Evolutionary conservation across 169 alveolate species (phyloP), one percentile per base, ranked within the genome.

Genomic region (Plasmodium knowlesi): DNA sequence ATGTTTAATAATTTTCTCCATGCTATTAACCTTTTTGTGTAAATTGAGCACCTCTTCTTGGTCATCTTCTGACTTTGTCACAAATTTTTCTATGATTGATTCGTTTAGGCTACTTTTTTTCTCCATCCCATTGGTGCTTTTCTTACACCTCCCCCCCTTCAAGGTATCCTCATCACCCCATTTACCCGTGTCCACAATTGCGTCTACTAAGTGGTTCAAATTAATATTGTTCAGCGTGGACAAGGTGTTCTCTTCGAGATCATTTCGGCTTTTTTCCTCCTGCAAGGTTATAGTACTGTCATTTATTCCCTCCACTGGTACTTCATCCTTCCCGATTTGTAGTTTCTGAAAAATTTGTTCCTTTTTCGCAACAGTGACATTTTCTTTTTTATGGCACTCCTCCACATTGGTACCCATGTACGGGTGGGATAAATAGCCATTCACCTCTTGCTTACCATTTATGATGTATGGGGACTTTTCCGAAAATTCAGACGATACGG

Each of bases 1-100:
- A 72, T 90, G 84, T 71, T 90, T 90, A 32, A 90, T 90, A 71
- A 90, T 46, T 34, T 80, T 46, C 39, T 90, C 95, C 95, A 90
- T 90, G 61, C 95, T 90, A 19, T 34, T 81, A 14, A 90, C 30
- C 74, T 90, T 90, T 90, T 67, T 90, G 28, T 41, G 30, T 41
- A 90, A 90, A 71, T 82, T 90, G 22, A 70, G 53, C 76, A 90
- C n/a, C 57, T 90, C 78, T 14, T 74, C 83, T 8, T 82, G 28
- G 39, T 81, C 84, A 67, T 82, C 81, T 43, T 90, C 92, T 3
- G 34, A 81, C 54, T 82, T 71, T 41, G 54, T 81, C 57, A 90
- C 95, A 81, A 43, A 90, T 90, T 90, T 90, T 25, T 90, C 80
- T 81, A 90, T 71, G 50, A 90, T 53, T 22, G 53, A 19, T 46